Evolutionary conservation across 345 rosid species (phyloP).

Genomic region (Atalantia buxifolia): DNA sequence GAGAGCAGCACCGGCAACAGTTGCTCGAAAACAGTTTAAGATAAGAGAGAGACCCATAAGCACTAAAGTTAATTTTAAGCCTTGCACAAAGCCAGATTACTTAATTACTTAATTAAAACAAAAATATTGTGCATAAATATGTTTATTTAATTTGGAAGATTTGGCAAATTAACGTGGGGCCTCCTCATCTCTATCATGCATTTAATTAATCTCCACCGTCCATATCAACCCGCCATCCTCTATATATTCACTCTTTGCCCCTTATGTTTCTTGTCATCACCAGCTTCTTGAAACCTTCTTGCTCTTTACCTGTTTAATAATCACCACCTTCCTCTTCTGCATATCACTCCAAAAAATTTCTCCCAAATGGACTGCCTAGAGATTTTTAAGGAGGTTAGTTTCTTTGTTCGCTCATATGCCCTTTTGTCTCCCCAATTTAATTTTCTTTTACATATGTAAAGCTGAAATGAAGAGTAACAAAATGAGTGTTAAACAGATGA

Average conservation of each 20-base stretch:
- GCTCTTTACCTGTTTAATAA: not conserved
- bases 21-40: not conserved
- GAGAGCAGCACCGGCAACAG: not conserved
- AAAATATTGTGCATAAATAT: conserved; percentile 3
- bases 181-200: conserved; percentile 8
- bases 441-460: not conserved
- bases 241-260: conserved; percentile 37
- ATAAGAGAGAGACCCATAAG: not conserved
- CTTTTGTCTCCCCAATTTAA: not conserved
- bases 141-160: not conserved
- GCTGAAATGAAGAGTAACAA: not conserved
- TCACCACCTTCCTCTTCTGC: conserved; percentile 14
- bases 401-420: not conserved
- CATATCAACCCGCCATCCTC: conserved; percentile 27
- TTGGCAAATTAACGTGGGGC: conserved; percentile 27
- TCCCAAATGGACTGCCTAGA: conserved; percentile 51
- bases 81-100: not conserved
- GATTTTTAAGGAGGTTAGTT: conserved; percentile 50
- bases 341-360: not conserved
- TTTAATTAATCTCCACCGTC: conserved; percentile 54
- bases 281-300: not conserved
- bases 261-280: conserved; percentile 12
- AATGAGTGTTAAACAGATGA: not conserved
- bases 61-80: not conserved
- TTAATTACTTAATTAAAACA: not conserved